These are phyloP conservation scores for Daedaleopsis nitida DNA, from an alignment of 768 basidiomycete genomes.

Conservation along the genomic window DNA sequence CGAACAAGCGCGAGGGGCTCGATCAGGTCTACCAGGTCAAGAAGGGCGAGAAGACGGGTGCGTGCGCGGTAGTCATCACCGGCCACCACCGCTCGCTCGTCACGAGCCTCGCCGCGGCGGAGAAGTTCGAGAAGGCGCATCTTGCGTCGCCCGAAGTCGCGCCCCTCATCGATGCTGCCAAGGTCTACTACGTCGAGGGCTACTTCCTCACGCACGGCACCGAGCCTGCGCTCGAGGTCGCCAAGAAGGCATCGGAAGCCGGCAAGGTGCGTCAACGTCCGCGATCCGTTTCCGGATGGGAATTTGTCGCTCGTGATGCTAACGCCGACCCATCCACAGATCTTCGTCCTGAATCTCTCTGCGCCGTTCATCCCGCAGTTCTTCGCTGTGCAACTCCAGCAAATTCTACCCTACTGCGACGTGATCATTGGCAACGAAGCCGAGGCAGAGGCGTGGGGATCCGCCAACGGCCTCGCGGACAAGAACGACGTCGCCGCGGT, in stretches of 20 bases:
- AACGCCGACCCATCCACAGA: conserved; percentile 43
- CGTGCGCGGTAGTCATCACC: conserved; percentile 95
- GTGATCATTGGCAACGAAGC: conserved; percentile 95
- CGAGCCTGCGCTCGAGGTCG: conserved; percentile 68
- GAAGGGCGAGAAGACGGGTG: conserved; percentile 87
- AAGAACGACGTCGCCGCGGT: conserved; percentile 66
- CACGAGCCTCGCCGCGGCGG: conserved; percentile 87
- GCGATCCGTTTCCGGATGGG: background rate
- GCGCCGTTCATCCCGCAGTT: conserved; percentile 98
- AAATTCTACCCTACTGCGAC: conserved; percentile 83
- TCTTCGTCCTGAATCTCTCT: conserved; percentile 90
- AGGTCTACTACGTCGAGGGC: conserved; percentile 92
- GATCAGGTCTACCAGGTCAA: conserved; percentile 87
- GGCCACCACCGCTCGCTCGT: conserved; percentile 91
- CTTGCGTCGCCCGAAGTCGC: conserved; percentile 76
- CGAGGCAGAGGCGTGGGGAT: conserved; percentile 88
- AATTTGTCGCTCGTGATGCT: background rate
- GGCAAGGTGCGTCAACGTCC: conserved; percentile 61
- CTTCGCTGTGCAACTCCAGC: conserved; percentile 80
- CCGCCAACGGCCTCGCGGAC: conserved; percentile 66
- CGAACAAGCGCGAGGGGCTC: conserved; percentile 92
- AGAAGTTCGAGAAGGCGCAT: conserved; percentile 84
- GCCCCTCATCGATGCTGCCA: conserved; percentile 75
- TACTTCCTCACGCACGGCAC: conserved; percentile 96
- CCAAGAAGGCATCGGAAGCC: conserved; percentile 71